These are phyloP conservation scores for Pyropia yezoensis DNA, from an alignment of 23 red algal species.

Conservation along the genomic window DNA sequence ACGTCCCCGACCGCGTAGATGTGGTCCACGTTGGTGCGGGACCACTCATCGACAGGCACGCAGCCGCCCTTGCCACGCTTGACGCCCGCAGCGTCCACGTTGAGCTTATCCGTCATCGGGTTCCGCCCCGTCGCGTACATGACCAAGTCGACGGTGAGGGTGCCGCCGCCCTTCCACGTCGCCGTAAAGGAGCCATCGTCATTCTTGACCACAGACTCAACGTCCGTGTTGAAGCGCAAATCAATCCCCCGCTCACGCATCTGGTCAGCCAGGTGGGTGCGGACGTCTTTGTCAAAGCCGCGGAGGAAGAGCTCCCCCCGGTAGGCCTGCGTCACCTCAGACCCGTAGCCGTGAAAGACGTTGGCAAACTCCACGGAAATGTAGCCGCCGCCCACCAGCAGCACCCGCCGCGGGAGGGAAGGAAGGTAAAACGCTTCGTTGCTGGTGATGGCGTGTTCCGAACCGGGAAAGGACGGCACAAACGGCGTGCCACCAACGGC, in stretches of 20 bases:
- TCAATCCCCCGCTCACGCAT: conserved; percentile 77
- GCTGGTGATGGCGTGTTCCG: conserved; percentile 69
- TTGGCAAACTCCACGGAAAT: conserved; percentile 97
- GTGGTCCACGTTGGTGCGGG: conserved; percentile 77
- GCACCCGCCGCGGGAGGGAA: conserved; percentile 49
- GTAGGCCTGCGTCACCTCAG: conserved; percentile 68
- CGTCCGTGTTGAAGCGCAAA: conserved; percentile 56
- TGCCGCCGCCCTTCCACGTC: conserved; percentile 42
- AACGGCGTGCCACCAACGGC: conserved; percentile 73
- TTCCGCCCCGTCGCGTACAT: conserved; percentile 83
- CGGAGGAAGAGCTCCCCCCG: conserved; percentile 74
- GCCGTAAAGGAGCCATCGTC: conserved; percentile 43
- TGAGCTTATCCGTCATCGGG: conserved; percentile 48
- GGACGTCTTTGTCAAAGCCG: conserved; percentile 88
- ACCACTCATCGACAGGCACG: conserved; percentile 88
- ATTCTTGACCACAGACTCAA: conserved; percentile 47
- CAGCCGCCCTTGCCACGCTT: conserved; percentile 48
- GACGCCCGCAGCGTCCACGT: conserved; percentile 66
- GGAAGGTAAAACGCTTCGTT: conserved; percentile 90
- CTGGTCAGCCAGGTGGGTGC: conserved; percentile 74
- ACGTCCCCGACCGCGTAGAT: conserved; percentile 98
- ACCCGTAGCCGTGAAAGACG: conserved; percentile 84
- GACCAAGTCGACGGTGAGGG: conserved; percentile 62
- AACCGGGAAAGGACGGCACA: conserved; percentile 78
- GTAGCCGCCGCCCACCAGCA: conserved; percentile 90